These are phyloP conservation scores for Peronospora tabacina DNA, from an alignment of 352 stramenopile species.

Conservation along the genomic window DNA sequence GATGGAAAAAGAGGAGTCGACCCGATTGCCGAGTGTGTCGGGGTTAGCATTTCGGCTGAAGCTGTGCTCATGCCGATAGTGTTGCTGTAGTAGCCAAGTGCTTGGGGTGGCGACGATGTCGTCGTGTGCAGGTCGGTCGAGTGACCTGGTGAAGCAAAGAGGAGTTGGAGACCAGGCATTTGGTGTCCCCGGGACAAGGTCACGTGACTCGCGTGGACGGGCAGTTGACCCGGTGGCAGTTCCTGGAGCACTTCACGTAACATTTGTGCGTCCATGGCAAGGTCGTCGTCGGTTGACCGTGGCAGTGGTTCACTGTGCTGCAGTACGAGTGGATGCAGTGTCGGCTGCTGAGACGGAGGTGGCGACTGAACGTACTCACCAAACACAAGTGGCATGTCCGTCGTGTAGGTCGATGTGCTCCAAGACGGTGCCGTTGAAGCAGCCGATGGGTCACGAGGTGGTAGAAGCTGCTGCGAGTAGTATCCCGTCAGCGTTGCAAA, in stretches of 20 bases:
- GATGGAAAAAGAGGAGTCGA: conserved; percentile 12
- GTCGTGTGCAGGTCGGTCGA: conserved; percentile 18
- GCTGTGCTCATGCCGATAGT: conserved; percentile 16
- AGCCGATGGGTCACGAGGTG: conserved; percentile 12
- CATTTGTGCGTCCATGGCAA: conserved; percentile 37
- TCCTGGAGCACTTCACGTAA: conserved; percentile 35
- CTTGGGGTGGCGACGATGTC: not conserved
- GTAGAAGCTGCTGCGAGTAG: conserved; percentile 19
- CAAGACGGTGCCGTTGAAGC: conserved; percentile 11
- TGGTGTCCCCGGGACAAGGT: conserved; percentile 18
- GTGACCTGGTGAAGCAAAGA: conserved; percentile 31
- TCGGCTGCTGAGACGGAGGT: conserved; percentile 6
- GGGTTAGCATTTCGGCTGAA: conserved; percentile 19
- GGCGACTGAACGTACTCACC: conserved; percentile 16
- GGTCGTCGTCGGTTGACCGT: conserved; percentile 28
- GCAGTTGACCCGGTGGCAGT: conserved; percentile 22
- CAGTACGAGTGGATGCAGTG: conserved; percentile 24
- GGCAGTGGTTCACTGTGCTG: conserved; percentile 24
- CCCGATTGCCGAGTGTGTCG: conserved; percentile 9
- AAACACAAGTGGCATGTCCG: conserved; percentile 5
- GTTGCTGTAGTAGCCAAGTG: conserved; percentile 19
- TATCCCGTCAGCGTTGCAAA: conserved; percentile 21
- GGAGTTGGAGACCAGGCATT: conserved; percentile 28
- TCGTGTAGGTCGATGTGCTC: conserved; percentile 12
- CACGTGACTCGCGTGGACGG: conserved; percentile 13